Conservation (phyloP, 768 basidiomycete species). For the Tubosaeta brunneosetosa region DNA sequence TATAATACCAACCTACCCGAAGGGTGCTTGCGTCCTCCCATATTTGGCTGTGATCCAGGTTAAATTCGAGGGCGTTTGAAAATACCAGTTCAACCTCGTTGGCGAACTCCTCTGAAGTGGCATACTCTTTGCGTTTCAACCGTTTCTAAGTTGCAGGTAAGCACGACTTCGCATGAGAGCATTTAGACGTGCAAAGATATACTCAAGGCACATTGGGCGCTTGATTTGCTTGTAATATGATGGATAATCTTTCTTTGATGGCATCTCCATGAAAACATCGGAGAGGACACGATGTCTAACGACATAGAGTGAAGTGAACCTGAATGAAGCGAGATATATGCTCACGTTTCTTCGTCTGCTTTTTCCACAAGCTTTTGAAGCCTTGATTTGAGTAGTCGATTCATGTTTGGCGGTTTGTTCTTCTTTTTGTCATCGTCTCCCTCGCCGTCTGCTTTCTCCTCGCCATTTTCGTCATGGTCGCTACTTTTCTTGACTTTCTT, state of each 20-base stretch:
- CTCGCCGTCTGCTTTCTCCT: slow-evolving; percentile 40
- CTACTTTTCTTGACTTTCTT: slow-evolving; percentile 36
- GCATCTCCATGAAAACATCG: slow-evolving; percentile 79
- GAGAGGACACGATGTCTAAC: slow-evolving; percentile 63
- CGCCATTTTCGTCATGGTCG: slow-evolving; percentile 37
- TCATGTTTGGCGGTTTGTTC: slow-evolving; percentile 58
- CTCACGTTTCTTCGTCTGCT: slow-evolving; percentile 62
- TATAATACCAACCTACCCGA: slow-evolving; percentile 41
- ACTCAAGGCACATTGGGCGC: slow-evolving; percentile 72
- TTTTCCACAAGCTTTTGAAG: slow-evolving; percentile 72
- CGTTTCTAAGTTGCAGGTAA: slow-evolving; percentile 52
- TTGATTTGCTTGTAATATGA: slow-evolving; percentile 77
- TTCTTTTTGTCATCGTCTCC: slow-evolving; percentile 43
- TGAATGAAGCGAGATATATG: slow-evolving; percentile 2
- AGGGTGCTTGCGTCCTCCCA: slow-evolving; percentile 74
- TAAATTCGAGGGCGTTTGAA: slow-evolving; percentile 84
- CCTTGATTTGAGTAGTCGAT: slow-evolving; percentile 59
- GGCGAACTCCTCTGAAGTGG: slow-evolving; percentile 62
- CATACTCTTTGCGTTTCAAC: slow-evolving; percentile 77
- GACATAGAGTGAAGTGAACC: not conserved
- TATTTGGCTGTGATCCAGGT: slow-evolving; percentile 77
- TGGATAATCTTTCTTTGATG: slow-evolving; percentile 73
- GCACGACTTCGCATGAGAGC: not conserved
- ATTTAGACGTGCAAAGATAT: slow-evolving; percentile 59
- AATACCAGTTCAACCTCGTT: slow-evolving; percentile 89